phyloP scores from a whole-genome alignment of 2,329 filamentous ascomycete species.

The Chaetomium olivaceum region DNA sequence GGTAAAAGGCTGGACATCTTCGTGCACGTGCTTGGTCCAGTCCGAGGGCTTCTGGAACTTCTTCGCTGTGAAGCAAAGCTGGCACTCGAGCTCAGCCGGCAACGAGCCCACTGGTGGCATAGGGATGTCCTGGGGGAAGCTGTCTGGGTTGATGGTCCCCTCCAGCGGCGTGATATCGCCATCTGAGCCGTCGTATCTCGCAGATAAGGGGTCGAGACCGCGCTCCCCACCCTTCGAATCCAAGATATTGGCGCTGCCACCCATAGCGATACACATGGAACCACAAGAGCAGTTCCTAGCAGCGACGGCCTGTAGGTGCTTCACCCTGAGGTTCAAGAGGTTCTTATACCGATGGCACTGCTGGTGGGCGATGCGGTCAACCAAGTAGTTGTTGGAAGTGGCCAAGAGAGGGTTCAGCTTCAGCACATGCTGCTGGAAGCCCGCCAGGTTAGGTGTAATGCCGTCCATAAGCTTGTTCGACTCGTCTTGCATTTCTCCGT shows the following conservation, averaged over 20 bases:
- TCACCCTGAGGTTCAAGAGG: conserved; percentile 68
- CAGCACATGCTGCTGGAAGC: conserved; percentile 74
- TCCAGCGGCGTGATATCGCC: conserved; percentile 70
- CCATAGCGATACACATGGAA: conserved; percentile 63
- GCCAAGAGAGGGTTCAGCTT: conserved; percentile 71
- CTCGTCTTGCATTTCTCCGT: conserved; percentile 62
- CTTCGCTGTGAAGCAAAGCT: conserved; percentile 81
- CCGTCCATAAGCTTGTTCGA: conserved; percentile 63
- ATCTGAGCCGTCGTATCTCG: conserved; percentile 59
- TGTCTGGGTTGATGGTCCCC: conserved; percentile 67
- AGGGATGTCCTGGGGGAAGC: conserved; percentile 78
- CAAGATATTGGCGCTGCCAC: conserved; percentile 64
- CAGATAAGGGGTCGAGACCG: conserved; percentile 56
- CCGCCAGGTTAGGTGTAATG: conserved; percentile 70
- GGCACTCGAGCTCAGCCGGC: conserved; percentile 87
- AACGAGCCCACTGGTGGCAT: conserved; percentile 75
- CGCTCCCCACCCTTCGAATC: conserved; percentile 61
- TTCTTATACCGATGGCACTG: conserved; percentile 78
- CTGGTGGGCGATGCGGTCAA: conserved; percentile 80
- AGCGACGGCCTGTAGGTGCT: conserved; percentile 64
- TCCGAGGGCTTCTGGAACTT: conserved; percentile 89
- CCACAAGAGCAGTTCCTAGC: conserved; percentile 59
- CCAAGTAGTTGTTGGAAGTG: conserved; percentile 59
- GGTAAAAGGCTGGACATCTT: conserved; percentile 90
- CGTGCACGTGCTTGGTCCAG: conserved; percentile 95